Evolutionary conservation across 306 rosid genomes (phyloP).

Genomic region (Dicorynia guianensis): DNA sequence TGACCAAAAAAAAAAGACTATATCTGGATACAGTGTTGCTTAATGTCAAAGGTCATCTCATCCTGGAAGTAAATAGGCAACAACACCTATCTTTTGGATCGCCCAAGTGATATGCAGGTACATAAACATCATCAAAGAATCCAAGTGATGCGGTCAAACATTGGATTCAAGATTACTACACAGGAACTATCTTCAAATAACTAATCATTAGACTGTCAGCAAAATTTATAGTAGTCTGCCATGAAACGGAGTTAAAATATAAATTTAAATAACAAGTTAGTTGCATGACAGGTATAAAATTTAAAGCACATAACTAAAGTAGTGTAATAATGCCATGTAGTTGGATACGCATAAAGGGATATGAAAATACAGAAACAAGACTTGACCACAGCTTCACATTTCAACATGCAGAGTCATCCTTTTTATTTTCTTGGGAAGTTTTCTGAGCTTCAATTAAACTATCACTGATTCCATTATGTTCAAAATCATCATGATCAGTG

Average conservation of each 20-base stretch:
- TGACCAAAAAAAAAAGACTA: conserved; percentile 1
- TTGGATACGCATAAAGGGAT: not conserved
- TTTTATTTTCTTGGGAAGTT: conserved; percentile 1
- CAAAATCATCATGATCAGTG: conserved; percentile 4
- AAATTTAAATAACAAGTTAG: conserved; percentile 13
- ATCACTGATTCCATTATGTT: not conserved
- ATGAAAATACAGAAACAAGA: conserved; percentile 9
- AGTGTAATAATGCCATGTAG: not conserved
- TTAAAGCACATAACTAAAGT: not conserved
- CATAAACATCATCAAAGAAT: conserved; percentile 81
- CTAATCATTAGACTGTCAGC: conserved; percentile 7
- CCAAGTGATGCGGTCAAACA: conserved; percentile 76
- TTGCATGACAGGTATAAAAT: not conserved
- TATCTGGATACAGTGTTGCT: conserved; percentile 10
- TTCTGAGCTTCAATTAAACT: conserved; percentile 12
- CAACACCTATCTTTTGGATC: conserved; percentile 58
- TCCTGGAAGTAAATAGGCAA: conserved; percentile 16
- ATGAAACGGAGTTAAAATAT: conserved; percentile 21
- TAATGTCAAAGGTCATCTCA: not conserved
- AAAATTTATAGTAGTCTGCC: conserved; percentile 15
- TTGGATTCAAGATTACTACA: conserved; percentile 38
- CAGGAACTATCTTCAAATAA: not conserved
- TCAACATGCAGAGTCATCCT: conserved; percentile 1
- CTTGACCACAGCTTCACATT: not conserved
- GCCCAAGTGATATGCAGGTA: conserved; percentile 64